Base-by-base conservation (phyloP, 768 basidiomycete genomes). In the Hypholoma fasciculare region DNA sequence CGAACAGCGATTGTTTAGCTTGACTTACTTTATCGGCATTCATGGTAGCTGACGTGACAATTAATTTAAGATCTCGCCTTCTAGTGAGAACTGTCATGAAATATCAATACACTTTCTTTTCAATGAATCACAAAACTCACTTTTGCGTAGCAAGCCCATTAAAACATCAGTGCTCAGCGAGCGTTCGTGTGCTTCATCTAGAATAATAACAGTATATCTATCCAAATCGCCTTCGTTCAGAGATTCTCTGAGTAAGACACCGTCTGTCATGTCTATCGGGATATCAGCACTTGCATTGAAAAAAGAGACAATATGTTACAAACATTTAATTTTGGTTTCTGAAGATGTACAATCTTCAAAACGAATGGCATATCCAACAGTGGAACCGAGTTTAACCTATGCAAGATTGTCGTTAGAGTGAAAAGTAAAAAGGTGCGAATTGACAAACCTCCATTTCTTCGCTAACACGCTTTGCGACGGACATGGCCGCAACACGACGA, bases 41-140 rank as follows among this genome's bases (percentile, higher is more conserved):
- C 97, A 99, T 99, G 3, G 97, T 99, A 2, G 97, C 97, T 7
- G 97, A 98, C 1, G 97, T 98, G 39, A 99, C 95, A 62, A 99
- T 94, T 43, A 99, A 85, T 72, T 94, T 98, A 43, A 98, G 77
- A 70, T 99, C 97, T 56, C 96, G 79, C 59, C 97, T 79, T 3
- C 97, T 84, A 1, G 95, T 94, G 20, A 99, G 76, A 65, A 95
- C 88, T 92, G 36, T 40, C 54, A 30, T 47, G n/a, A 23, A 26
- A 47, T 38, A 51, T 42, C 39, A 51, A 17, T 26, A 20, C 34
- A 36, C 34, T 16, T 4, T 49, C 20, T 37, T 7, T 43, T 14
- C 38, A 39, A 51, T 23, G 30, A 16, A 51, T 14, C 52, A 19
- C 40, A 52, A 39, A 7, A 70, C 89, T 63, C 67, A 96, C 96